Conservation (phyloP, 2,329 filamentous ascomycete genomes). For the Aspergillus piperis region DNA sequence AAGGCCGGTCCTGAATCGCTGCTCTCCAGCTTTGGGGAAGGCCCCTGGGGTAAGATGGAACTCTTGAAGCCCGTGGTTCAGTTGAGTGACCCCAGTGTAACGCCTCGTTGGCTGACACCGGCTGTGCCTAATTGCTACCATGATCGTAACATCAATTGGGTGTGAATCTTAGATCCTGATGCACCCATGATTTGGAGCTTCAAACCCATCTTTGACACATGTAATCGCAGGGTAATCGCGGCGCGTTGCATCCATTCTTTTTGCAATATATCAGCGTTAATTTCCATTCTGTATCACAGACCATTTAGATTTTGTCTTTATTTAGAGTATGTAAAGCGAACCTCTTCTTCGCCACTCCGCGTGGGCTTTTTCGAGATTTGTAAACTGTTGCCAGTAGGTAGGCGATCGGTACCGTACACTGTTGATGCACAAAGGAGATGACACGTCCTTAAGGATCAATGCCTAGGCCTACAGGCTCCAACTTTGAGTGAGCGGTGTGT, state of each 20-base stretch:
- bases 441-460: not conserved
- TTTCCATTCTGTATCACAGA: no score
- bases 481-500: conserved; percentile 17
- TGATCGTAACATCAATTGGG: not conserved
- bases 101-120: conserved; percentile 1
- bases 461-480: not conserved
- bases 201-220: no score
- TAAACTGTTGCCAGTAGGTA: no score
- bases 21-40: not conserved
- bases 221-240: no score
- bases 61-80: not conserved
- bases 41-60: not conserved
- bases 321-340: no score
- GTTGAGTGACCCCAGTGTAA: not conserved
- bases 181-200: no score
- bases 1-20: not conserved
- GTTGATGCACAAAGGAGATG: not conserved
- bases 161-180: not conserved
- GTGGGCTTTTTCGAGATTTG: no score
- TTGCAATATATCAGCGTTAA: no score
- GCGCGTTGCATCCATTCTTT: no score
- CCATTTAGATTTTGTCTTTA: no score
- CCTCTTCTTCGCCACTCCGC: no score
- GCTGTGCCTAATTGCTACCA: not conserved
- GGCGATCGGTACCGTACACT: no score